Percentiles rank a stretch among this genome's conserved stretches.
These are phyloP conservation scores for Basipetospora chlamydospora DNA, from an alignment of 2,329 filamentous ascomycete species.

Conservation along the genomic window DNA sequence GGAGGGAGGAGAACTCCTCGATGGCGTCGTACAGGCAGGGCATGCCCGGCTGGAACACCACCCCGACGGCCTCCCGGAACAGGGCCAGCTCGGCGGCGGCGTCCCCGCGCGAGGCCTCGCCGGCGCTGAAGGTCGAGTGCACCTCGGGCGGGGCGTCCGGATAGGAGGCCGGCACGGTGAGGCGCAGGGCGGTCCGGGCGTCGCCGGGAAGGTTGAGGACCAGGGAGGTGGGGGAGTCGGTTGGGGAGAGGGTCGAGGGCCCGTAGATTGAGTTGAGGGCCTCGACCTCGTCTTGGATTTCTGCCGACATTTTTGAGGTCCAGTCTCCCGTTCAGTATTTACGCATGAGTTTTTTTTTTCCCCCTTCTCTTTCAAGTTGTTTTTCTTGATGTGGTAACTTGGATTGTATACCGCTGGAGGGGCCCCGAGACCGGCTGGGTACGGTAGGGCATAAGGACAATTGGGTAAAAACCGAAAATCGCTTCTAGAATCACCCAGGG, in stretches of 20 bases:
- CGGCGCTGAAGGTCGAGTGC: slow-evolving; percentile 66
- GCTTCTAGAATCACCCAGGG: no score
- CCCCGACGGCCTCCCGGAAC: slow-evolving; percentile 50
- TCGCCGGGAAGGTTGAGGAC: slow-evolving; percentile 54
- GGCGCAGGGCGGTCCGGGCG: slow-evolving; percentile 37
- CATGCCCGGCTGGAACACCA: slow-evolving; percentile 56
- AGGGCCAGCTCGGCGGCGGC: slow-evolving; percentile 59
- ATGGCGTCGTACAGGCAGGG: slow-evolving; percentile 89
- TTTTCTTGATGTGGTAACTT: no score
- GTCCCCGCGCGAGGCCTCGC: slow-evolving; percentile 50
- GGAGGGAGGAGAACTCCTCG: slow-evolving; percentile 48
- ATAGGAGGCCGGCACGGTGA: slow-evolving; percentile 61
- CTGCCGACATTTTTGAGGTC: slow-evolving; percentile 41
- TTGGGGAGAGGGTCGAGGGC: slow-evolving; percentile 41
- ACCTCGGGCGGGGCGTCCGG: slow-evolving; percentile 59
- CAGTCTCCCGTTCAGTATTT: no score
- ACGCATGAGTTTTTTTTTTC: no score
- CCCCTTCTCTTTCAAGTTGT: no score
- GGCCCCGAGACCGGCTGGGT: no score
- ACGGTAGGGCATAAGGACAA: no score
- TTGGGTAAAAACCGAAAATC: no score
- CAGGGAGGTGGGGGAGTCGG: slow-evolving; percentile 27
- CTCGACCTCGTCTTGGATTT: slow-evolving; percentile 59
- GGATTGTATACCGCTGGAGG: no score
- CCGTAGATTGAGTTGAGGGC: slow-evolving; percentile 79